Evolutionary conservation across 306 rosid genomes (phyloP).

Genomic region (Gleditsia sinensis): DNA sequence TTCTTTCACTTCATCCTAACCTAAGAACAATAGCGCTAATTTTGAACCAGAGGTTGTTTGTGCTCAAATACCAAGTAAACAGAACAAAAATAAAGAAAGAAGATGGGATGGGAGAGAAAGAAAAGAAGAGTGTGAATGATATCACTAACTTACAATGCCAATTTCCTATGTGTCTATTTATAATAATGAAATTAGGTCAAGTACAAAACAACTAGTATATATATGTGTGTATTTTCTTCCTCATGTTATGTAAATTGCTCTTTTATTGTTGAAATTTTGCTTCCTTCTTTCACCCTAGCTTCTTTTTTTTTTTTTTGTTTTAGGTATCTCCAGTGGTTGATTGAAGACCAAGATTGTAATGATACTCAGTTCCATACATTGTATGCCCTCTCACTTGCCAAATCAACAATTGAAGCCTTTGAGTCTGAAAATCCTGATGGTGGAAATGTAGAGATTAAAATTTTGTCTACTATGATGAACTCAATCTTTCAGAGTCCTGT

Average conservation of each 20-base stretch:
- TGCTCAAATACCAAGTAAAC: too few species aligned
- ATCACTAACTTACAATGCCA: too few species aligned
- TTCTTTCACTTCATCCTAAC: too few species aligned
- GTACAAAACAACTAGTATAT: too few species aligned
- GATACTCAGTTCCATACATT: constrained; percentile 83
- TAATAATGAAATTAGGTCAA: too few species aligned
- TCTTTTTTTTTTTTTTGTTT: constrained; percentile 37
- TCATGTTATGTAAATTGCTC: neutral
- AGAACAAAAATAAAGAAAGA: too few species aligned
- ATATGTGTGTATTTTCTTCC: too few species aligned
- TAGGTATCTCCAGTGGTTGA: constrained; percentile 97
- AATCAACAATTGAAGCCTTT: constrained; percentile 75
- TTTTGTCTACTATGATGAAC: constrained; percentile 35
- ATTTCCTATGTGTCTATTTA: too few species aligned
- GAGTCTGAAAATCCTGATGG: constrained; percentile 49
- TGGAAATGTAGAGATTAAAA: constrained; percentile 44
- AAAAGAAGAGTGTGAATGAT: too few species aligned
- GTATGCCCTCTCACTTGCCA: constrained; percentile 92
- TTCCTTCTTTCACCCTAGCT: constrained; percentile 5
- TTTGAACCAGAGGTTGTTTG: too few species aligned
- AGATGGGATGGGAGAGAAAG: too few species aligned
- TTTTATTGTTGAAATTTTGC: constrained; percentile 15
- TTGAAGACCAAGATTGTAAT: constrained; percentile 82
- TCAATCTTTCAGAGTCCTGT: constrained; percentile 72
- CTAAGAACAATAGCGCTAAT: too few species aligned